Conservation (phyloP, 2,329 filamentous ascomycete species). For the Cephalotrichum gorgonifer region DNA sequence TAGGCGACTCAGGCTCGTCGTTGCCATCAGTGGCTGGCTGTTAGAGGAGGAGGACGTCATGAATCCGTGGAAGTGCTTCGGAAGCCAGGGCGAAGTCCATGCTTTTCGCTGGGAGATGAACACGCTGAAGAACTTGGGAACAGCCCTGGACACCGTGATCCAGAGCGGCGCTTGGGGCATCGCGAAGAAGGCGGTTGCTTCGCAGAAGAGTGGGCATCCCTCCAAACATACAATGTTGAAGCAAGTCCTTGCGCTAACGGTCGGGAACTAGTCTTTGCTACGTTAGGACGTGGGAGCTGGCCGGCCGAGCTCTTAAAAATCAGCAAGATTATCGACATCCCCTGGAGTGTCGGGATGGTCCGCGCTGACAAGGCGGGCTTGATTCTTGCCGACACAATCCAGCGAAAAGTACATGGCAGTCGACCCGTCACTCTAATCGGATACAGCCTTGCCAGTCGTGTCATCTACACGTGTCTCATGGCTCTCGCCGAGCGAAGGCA, state of each 20-base stretch:
- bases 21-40: conserved; percentile 77
- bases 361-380: conserved; percentile 62
- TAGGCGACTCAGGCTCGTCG: conserved; percentile 67
- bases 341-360: conserved; percentile 66
- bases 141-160: conserved; percentile 65
- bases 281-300: conserved; percentile 32
- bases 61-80: conserved; percentile 69
- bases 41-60: conserved; percentile 54
- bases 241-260: not conserved
- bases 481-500: conserved; percentile 68
- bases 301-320: conserved; percentile 54
- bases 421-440: conserved; percentile 71
- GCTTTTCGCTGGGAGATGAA: conserved; percentile 76
- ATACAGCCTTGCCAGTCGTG: conserved; percentile 70
- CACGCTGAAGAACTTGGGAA: conserved; percentile 66
- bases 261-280: conserved; percentile 18
- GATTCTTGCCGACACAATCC: conserved; percentile 71
- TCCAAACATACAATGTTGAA: not conserved
- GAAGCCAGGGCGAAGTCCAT: conserved; percentile 66
- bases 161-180: conserved; percentile 71
- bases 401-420: conserved; percentile 74
- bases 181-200: conserved; percentile 43
- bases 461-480: conserved; percentile 78
- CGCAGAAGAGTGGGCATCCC: conserved; percentile 32
- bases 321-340: conserved; percentile 70